phyloP scores from a whole-genome alignment of 345 rosid genomes.

The Salix suchowensis region DNA sequence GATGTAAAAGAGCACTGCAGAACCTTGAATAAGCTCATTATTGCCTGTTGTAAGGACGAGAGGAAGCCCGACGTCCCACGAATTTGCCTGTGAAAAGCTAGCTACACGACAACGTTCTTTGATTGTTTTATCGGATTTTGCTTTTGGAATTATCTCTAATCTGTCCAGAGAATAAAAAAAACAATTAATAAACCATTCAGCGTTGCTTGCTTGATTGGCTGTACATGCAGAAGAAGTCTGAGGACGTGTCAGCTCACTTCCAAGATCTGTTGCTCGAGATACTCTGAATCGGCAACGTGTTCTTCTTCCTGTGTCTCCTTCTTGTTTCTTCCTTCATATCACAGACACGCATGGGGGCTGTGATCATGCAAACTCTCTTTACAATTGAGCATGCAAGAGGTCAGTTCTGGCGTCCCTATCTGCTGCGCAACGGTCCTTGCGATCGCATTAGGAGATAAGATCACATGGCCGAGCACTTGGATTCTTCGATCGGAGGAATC shows the following conservation, averaged over 20 bases:
- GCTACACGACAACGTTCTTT: background rate
- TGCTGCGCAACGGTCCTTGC: background rate
- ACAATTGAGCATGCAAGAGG: background rate
- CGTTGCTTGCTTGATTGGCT: slow-evolving; percentile 3
- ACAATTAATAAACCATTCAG: background rate
- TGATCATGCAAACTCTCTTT: background rate
- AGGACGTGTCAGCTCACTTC: slow-evolving; percentile 32
- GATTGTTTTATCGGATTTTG: background rate
- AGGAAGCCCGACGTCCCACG: background rate
- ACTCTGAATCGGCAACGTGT: slow-evolving; percentile 16
- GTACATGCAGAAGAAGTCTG: background rate
- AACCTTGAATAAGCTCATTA: too few species aligned
- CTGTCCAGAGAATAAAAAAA: background rate
- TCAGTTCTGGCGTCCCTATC: background rate
- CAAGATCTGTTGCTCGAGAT: slow-evolving; percentile 21
- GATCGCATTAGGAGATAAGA: background rate
- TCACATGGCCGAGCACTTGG: background rate
- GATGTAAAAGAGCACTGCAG: too few species aligned
- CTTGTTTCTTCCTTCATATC: slow-evolving; percentile 8
- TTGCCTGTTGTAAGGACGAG: too few species aligned
- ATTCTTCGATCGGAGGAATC: background rate
- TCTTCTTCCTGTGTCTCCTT: slow-evolving; percentile 8
- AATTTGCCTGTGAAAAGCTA: background rate
- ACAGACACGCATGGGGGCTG: background rate
- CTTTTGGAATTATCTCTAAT: background rate